These are phyloP conservation scores for Cyberlindnera bimundalis DNA, from an alignment of 805 yeast genomes.

Conservation along the genomic window DNA sequence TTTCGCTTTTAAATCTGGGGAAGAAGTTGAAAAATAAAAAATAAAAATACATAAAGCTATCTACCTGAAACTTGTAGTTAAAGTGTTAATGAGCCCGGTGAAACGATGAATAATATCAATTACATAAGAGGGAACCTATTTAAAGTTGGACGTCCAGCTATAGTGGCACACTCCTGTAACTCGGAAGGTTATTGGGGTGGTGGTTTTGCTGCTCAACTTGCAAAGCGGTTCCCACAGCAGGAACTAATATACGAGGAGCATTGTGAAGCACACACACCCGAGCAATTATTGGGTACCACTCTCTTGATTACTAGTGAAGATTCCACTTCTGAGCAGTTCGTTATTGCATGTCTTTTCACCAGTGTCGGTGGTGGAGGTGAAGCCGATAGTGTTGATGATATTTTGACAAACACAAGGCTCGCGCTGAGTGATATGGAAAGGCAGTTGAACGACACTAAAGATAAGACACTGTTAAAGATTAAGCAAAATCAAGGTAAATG, in stretches of 20 bases:
- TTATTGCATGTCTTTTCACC: slow-evolving; percentile 68
- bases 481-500: slow-evolving; percentile 15
- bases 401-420: slow-evolving; percentile 46
- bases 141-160: slow-evolving; percentile 33
- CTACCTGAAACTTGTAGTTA: too few species aligned
- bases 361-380: slow-evolving; percentile 47
- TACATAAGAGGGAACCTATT: slow-evolving; percentile 62
- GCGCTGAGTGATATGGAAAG: slow-evolving; percentile 46
- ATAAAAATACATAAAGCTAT: too few species aligned
- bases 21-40: slow-evolving; percentile 1
- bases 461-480: not conserved
- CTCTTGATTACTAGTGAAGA: slow-evolving; percentile 40
- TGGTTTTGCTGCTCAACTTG: slow-evolving; percentile 68
- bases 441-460: slow-evolving; percentile 30
- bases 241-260: slow-evolving; percentile 41
- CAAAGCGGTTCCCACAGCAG: slow-evolving; percentile 51
- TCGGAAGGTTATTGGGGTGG: slow-evolving; percentile 82
- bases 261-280: slow-evolving; percentile 24
- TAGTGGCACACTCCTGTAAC: slow-evolving; percentile 78
- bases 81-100: too few species aligned
- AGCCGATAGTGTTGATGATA: slow-evolving; percentile 41
- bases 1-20: not conserved
- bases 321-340: slow-evolving; percentile 23
- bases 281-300: slow-evolving; percentile 51
- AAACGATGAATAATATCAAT: slow-evolving; percentile 13